A percentile compares a stretch with the other conserved stretches of the same genome.
phyloP scores from a whole-genome alignment of 768 basidiomycete species.

The Butyriboletus loyo region DNA sequence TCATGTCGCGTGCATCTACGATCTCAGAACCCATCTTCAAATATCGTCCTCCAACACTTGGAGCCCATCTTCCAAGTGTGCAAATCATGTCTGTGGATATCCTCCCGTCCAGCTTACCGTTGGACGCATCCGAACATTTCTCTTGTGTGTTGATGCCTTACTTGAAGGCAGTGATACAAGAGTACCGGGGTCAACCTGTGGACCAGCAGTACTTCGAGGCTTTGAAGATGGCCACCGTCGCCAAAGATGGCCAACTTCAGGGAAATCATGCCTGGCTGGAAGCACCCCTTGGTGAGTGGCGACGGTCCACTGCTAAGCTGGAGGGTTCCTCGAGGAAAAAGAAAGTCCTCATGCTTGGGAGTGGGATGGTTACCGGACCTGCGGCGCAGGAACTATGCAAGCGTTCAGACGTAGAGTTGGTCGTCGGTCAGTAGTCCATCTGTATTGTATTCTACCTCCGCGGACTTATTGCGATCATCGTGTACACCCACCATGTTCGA shows the following conservation, averaged over 20 bases:
- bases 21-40: conserved; percentile 73
- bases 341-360: conserved; percentile 79
- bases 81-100: conserved; percentile 92
- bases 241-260: conserved; percentile 52
- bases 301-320: conserved; percentile 9
- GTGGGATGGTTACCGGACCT: conserved; percentile 94
- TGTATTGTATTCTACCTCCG: conserved; percentile 7
- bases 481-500: conserved; percentile 4
- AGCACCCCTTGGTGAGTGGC: conserved; percentile 46
- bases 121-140: conserved; percentile 80
- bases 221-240: conserved; percentile 70
- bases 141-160: conserved; percentile 66
- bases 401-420: conserved; percentile 59
- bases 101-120: conserved; percentile 78
- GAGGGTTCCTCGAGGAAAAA: conserved; percentile 41
- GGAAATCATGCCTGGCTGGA: conserved; percentile 58
- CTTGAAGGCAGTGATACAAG: conserved; percentile 51
- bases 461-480: conserved; percentile 14
- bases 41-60: conserved; percentile 39
- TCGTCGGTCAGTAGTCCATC: conserved; percentile 61
- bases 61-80: conserved; percentile 49
- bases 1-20: conserved; percentile 73
- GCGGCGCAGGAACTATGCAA: conserved; percentile 72
- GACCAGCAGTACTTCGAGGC: conserved; percentile 38
- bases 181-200: conserved; percentile 32